Conservation (phyloP, 306 rosid species). For the Quercus rubra region DNA sequence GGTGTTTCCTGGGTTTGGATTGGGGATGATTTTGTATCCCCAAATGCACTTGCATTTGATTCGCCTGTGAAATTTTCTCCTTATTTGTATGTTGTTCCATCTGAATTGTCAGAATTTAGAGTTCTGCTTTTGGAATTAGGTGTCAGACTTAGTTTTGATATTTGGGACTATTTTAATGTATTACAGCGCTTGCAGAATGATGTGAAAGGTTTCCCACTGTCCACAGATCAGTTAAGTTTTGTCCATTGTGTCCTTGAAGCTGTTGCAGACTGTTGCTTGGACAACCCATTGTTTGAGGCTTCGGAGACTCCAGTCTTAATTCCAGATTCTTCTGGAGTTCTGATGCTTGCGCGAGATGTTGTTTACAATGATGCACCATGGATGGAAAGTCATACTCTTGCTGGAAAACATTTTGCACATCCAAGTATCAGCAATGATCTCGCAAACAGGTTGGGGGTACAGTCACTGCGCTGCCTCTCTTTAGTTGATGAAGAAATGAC, state of each 20-base stretch:
- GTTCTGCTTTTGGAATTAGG: constrained; percentile 77
- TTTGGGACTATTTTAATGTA: constrained; percentile 65
- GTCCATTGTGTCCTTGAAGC: constrained; percentile 86
- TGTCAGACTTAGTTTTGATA: constrained; percentile 71
- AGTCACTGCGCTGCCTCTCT: constrained; percentile 82
- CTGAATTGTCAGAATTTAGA: constrained; percentile 82
- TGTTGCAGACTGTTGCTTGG: constrained; percentile 69
- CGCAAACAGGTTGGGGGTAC: constrained; percentile 82
- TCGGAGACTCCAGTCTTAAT: constrained; percentile 60
- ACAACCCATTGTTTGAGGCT: constrained; percentile 53
- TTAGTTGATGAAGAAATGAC: constrained; percentile 84
- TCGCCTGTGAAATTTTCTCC: constrained; percentile 97
- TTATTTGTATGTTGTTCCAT: constrained; percentile 88
- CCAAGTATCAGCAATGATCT: constrained; percentile 86
- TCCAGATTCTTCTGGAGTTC: constrained; percentile 80
- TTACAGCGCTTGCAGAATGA: constrained; percentile 73
- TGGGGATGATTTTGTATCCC: constrained; percentile 90
- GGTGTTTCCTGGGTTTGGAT: constrained; percentile 96
- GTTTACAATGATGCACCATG: constrained; percentile 98
- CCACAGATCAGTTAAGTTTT: constrained; percentile 83
- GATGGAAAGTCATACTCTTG: constrained; percentile 70
- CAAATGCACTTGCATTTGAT: constrained; percentile 89
- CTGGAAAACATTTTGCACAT: constrained; percentile 76
- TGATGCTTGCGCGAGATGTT: constrained; percentile 63
- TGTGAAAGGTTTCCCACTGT: constrained; percentile 60